Conservation (phyloP, 1,284 basidiomycete genomes). For the Ustilago sp. region DNA sequence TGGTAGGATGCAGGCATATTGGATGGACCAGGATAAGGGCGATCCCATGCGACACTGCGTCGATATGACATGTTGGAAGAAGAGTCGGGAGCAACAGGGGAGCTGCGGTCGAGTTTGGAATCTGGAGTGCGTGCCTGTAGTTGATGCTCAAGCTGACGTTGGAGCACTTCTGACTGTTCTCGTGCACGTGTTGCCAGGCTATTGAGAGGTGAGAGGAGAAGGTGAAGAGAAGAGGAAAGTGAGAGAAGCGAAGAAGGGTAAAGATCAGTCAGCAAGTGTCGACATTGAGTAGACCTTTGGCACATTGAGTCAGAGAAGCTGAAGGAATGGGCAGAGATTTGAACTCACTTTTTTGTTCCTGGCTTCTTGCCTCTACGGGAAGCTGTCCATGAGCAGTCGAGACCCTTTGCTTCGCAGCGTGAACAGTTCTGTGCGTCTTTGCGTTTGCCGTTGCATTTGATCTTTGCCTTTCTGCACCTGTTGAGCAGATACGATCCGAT, state of each 20-base stretch:
- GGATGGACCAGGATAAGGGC: not conserved
- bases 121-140: not conserved
- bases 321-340: not conserved
- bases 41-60: slow-evolving; percentile 26
- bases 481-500: not conserved
- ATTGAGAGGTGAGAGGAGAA: not conserved
- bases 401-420: slow-evolving; percentile 47
- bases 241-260: not conserved
- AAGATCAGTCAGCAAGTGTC: not conserved
- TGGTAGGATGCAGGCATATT: slow-evolving; percentile 10
- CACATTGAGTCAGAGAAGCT: not conserved
- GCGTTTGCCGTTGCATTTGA: slow-evolving; percentile 54
- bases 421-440: slow-evolving; percentile 51
- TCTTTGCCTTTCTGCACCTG: slow-evolving; percentile 53
- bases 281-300: not conserved
- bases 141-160: slow-evolving; percentile 30
- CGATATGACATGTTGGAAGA: slow-evolving; percentile 7
- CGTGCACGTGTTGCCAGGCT: slow-evolving; percentile 46
- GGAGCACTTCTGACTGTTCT: slow-evolving; percentile 41
- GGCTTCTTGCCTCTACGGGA: slow-evolving; percentile 50
- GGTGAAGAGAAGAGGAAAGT: not conserved
- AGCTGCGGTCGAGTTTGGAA: slow-evolving; percentile 25
- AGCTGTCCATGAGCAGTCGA: slow-evolving; percentile 48
- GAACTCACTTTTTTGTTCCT: slow-evolving; percentile 49
- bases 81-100: slow-evolving; percentile 16